These are phyloP conservation scores for Darksidea phi DNA, from an alignment of 495 filamentous ascomycete genomes.

Conservation along the genomic window DNA sequence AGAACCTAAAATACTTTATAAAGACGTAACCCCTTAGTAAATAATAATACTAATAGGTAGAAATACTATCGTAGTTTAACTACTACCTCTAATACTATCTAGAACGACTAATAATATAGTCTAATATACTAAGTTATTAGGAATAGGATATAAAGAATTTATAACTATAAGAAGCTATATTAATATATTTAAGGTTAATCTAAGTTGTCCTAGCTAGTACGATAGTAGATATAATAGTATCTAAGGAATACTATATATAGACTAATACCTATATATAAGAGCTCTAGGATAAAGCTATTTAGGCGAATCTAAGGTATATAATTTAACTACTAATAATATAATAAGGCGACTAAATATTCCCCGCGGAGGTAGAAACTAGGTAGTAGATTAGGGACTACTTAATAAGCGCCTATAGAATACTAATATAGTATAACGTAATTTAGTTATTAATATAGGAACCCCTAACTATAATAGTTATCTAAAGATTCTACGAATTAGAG, in stretches of 20 bases:
- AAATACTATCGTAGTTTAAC: not conserved
- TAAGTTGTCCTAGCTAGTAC: not conserved
- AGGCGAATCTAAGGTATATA: not conserved
- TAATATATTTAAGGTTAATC: not conserved
- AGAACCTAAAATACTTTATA: slow-evolving; percentile 2
- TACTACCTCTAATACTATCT: slow-evolving; percentile 2
- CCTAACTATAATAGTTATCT: too few species aligned
- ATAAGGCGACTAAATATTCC: too few species aligned
- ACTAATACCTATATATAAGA: slow-evolving; percentile 1
- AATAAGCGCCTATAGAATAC: too few species aligned
- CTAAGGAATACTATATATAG: not conserved
- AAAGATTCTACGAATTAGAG: too few species aligned
- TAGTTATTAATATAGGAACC: too few species aligned
- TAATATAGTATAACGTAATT: too few species aligned
- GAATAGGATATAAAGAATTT: not conserved
- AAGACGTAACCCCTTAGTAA: not conserved
- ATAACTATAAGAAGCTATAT: not conserved
- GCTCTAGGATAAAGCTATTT: not conserved
- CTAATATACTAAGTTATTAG: slow-evolving; percentile 1
- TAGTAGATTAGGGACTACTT: too few species aligned
- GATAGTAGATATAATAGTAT: not conserved
- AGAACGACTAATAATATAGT: not conserved
- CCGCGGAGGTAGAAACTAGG: too few species aligned
- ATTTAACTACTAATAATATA: too few species aligned
- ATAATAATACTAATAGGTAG: not conserved